A percentile compares a stretch with the other conserved stretches of the same genome.
These are phyloP conservation scores for Xylaria sp. DNA, from an alignment of 2,329 filamentous ascomycete species.

Conservation along the genomic window DNA sequence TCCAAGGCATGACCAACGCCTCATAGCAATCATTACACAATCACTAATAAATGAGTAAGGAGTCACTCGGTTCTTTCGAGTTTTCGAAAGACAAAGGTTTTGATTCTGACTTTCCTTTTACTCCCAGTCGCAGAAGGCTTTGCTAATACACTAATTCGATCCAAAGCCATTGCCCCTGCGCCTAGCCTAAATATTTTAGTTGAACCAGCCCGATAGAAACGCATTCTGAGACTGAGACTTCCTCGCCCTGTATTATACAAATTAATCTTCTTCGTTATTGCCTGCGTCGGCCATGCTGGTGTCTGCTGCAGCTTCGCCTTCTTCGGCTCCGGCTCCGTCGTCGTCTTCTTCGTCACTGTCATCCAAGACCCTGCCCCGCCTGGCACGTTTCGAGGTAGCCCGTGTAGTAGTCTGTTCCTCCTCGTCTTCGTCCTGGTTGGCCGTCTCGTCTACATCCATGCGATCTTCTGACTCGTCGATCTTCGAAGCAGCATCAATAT, in stretches of 20 bases:
- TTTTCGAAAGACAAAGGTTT: not conserved
- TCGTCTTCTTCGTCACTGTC: constrained; percentile 66
- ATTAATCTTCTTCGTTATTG: constrained; percentile 50
- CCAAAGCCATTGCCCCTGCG: constrained; percentile 24
- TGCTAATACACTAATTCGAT: constrained; percentile 24
- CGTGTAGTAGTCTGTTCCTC: constrained; percentile 59
- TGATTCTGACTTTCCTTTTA: constrained; percentile 15
- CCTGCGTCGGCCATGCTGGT: constrained; percentile 50
- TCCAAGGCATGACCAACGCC: not conserved
- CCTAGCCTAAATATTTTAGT: constrained; percentile 17
- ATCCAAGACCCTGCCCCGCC: constrained; percentile 62
- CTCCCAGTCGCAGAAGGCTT: not conserved
- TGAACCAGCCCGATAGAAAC: constrained; percentile 8
- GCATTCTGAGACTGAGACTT: not conserved
- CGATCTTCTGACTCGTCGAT: constrained; percentile 52
- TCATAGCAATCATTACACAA: not conserved
- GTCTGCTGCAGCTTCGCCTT: constrained; percentile 43
- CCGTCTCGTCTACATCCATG: constrained; percentile 64
- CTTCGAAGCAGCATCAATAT: constrained; percentile 48
- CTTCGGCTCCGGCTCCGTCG: constrained; percentile 49
- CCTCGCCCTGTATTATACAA: constrained; percentile 36
- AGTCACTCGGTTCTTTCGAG: not conserved
- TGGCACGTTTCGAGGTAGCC: constrained; percentile 54
- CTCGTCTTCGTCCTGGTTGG: constrained; percentile 59
- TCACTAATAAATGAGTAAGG: not conserved